These are phyloP conservation scores for Jamesozyma rosinii DNA, from an alignment of 805 yeast genomes.

Conservation along the genomic window DNA sequence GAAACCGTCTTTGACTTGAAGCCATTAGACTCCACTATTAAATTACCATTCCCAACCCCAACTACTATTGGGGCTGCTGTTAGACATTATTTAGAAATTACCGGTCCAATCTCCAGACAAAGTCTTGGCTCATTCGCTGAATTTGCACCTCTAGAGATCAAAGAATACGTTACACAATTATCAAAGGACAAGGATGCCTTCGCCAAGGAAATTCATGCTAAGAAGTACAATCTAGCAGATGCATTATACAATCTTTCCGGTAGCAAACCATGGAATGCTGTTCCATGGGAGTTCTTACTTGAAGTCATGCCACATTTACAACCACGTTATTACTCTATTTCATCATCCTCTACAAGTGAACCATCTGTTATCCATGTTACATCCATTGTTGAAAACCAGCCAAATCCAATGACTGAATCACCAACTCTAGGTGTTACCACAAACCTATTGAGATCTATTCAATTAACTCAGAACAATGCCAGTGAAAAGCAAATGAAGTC, in stretches of 20 bases:
- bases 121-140: slow-evolving; percentile 60
- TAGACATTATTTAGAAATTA: slow-evolving; percentile 80
- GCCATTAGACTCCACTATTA: slow-evolving; percentile 60
- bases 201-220: slow-evolving; percentile 51
- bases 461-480: slow-evolving; percentile 45
- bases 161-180: slow-evolving; percentile 35
- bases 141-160: slow-evolving; percentile 67
- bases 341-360: slow-evolving; percentile 76
- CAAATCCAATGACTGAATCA: slow-evolving; percentile 20
- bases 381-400: slow-evolving; percentile 76
- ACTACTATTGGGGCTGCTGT: slow-evolving; percentile 82
- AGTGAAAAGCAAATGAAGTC: slow-evolving; percentile 18
- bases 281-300: slow-evolving; percentile 77
- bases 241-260: slow-evolving; percentile 52
- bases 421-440: slow-evolving; percentile 72
- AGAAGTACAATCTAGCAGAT: slow-evolving; percentile 67
- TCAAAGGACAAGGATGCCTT: slow-evolving; percentile 63
- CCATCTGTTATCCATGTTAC: slow-evolving; percentile 73
- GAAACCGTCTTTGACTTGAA: slow-evolving; percentile 53
- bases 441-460: slow-evolving; percentile 69
- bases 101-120: slow-evolving; percentile 91
- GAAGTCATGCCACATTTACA: slow-evolving; percentile 76
- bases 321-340: slow-evolving; percentile 93
- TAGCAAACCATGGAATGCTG: slow-evolving; percentile 58
- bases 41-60: slow-evolving; percentile 62